Percentiles rank a stretch among this genome's conserved stretches.
These are phyloP conservation scores for Polygonum aviculare DNA, from an alignment of 148 eudicot genomes.

Conservation along the genomic window DNA sequence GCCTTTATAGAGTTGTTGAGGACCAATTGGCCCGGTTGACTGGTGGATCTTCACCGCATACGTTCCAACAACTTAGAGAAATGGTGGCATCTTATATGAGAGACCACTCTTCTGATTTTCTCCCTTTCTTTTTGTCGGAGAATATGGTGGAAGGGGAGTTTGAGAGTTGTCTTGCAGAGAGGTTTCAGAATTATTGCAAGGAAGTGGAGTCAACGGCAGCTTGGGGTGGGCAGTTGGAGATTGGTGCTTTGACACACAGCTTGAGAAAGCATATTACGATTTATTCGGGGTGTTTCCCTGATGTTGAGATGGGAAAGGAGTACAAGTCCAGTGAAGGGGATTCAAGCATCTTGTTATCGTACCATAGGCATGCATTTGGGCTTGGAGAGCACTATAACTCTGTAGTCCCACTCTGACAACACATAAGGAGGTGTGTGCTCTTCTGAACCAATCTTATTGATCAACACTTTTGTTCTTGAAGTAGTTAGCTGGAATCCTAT, in stretches of 20 bases:
- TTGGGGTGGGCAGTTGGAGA: conserved; percentile 74
- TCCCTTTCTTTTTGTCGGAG: conserved; percentile 61
- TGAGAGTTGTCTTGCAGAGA: conserved; percentile 32
- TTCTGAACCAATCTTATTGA: background rate
- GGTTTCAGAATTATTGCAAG: conserved; percentile 55
- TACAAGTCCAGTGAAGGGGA: conserved; percentile 31
- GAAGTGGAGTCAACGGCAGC: conserved; percentile 70
- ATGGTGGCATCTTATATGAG: conserved; percentile 68
- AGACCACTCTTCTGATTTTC: conserved; percentile 41
- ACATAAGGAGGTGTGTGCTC: background rate
- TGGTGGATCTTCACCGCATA: conserved; percentile 43
- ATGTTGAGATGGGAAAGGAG: conserved; percentile 85
- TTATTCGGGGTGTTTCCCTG: conserved; percentile 65
- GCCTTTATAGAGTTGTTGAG: conserved; percentile 69
- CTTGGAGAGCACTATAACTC: conserved; percentile 83
- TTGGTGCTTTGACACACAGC: conserved; percentile 65
- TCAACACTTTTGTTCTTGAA: background rate
- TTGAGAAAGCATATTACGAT: conserved; percentile 54
- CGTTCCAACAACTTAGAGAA: conserved; percentile 45
- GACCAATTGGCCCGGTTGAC: conserved; percentile 42
- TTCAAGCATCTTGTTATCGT: conserved; percentile 48
- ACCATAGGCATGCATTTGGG: conserved; percentile 74
- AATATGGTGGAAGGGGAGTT: conserved; percentile 39
- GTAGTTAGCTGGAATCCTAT: background rate
- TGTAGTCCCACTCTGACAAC: conserved; percentile 25